phyloP scores from a whole-genome alignment of 768 basidiomycete genomes.

The Calocera cornea region DNA sequence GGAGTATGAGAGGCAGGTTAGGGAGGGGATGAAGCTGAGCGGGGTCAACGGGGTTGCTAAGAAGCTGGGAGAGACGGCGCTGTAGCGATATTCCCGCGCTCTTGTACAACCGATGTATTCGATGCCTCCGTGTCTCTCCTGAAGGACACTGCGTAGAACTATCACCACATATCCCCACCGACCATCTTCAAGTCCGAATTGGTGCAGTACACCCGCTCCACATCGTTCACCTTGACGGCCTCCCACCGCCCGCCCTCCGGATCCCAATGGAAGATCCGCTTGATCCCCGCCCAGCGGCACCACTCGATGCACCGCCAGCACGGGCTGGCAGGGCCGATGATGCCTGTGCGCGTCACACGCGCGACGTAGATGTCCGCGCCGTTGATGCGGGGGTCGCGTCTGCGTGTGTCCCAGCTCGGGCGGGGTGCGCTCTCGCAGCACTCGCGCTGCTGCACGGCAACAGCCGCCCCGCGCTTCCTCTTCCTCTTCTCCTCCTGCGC shows the following conservation, averaged over 20 bases:
- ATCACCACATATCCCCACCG: neutral
- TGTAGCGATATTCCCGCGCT: neutral
- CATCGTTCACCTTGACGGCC: conserved; percentile 12
- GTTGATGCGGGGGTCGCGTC: conserved; percentile 32
- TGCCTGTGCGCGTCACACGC: conserved; percentile 35
- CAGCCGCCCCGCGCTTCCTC: neutral
- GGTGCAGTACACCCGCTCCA: neutral
- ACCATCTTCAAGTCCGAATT: conserved; percentile 5
- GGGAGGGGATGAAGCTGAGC: neutral
- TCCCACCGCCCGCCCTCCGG: conserved; percentile 6
- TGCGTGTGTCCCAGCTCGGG: conserved; percentile 18
- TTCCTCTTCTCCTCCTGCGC: neutral
- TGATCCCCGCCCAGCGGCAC: conserved; percentile 45
- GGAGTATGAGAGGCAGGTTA: conserved; percentile 42
- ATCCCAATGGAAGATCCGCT: conserved; percentile 38
- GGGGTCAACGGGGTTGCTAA: no score
- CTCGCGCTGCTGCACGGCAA: neutral
- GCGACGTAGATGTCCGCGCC: conserved; percentile 45
- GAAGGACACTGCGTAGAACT: neutral
- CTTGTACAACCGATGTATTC: neutral
- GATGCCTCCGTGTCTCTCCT: neutral
- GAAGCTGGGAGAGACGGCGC: neutral
- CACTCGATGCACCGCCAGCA: conserved; percentile 45
- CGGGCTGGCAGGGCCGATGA: conserved; percentile 36
- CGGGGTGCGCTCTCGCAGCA: neutral